Conservation (phyloP, 1,284 basidiomycete genomes). For the Blastosporella zonata region DNA sequence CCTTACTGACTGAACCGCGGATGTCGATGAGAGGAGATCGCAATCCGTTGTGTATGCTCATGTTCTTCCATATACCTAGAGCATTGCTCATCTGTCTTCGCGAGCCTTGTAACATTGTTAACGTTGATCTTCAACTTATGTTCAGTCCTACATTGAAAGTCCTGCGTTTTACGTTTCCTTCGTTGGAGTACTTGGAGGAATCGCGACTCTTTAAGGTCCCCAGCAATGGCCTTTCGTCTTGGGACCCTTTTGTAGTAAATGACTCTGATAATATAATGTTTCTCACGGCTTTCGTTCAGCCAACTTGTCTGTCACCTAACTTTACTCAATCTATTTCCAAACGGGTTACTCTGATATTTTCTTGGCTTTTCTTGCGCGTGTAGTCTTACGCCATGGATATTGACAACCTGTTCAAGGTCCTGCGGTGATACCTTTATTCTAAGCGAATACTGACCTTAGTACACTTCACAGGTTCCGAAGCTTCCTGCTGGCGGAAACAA, state of each 20-base stretch:
- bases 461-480: constrained; percentile 58
- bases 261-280: no score
- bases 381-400: constrained; percentile 58
- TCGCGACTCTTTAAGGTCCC: no score
- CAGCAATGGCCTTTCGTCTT: no score
- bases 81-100: constrained; percentile 12
- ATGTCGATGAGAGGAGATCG: constrained; percentile 1
- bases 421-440: not conserved
- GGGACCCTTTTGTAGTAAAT: no score
- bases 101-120: constrained; percentile 2
- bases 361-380: not conserved
- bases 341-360: not conserved
- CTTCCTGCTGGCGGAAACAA: constrained; percentile 64
- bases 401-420: constrained; percentile 79
- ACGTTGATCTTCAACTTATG: not conserved
- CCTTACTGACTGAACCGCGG: constrained; percentile 48
- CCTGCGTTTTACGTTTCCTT: no score
- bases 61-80: constrained; percentile 11
- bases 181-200: no score
- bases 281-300: no score
- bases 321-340: not conserved
- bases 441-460: not conserved
- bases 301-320: not conserved
- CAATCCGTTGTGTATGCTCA: constrained; percentile 14
- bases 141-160: not conserved